Base-by-base conservation (phyloP, 1,284 basidiomycete genomes). In the Ustilago loliicola region DNA sequence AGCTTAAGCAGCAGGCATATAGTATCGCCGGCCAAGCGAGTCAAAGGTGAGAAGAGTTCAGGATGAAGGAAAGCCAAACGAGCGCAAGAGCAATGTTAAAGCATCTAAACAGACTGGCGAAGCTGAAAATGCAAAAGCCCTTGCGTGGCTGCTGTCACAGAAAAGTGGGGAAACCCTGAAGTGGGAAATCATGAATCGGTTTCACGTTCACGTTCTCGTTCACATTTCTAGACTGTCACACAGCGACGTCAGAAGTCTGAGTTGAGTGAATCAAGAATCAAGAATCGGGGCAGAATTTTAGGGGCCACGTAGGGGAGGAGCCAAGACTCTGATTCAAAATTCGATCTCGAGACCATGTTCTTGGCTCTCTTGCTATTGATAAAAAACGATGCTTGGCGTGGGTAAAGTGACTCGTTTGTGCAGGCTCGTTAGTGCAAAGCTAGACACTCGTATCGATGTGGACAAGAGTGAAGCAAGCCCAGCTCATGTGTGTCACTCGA, bases 361-460 rank as follows among this genome's bases (percentile, higher is more conserved):
- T 51, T 51, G 50, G 50, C 50, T 51, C 8, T 19, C 17, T 30
- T 7, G 9, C 7, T 51, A 13, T 9, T 25, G 48, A 50, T 27
- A 9, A 50, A 25, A 50, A n/a, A 21, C 11, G 48, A 27, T 21
- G 48, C 50, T 51, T 51, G 50, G 50, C 50, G 36, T 38, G 36
- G 36, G 36, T 7, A 38, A 38, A 15, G 9, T 38, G 36, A 38
- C 36, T 38, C 36, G 36, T 15, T 38, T 38, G 36, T 38, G 11
- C 32, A 11, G 32, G 32, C 32, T 5, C 32, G 5, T 34, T 34
- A 7, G 32, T 34, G 32, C 7, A 34, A 45, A 45, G 42, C 42
- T 7, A 7, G 7, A 34, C 32, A 34, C 7, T 7, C 32, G 13
- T 38, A 15, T 15, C 3, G 17, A 38, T 10, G 36, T 11, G 9